phyloP scores from a whole-genome alignment of 176 grass and related monocot genomes.

The Themeda triandra region DNA sequence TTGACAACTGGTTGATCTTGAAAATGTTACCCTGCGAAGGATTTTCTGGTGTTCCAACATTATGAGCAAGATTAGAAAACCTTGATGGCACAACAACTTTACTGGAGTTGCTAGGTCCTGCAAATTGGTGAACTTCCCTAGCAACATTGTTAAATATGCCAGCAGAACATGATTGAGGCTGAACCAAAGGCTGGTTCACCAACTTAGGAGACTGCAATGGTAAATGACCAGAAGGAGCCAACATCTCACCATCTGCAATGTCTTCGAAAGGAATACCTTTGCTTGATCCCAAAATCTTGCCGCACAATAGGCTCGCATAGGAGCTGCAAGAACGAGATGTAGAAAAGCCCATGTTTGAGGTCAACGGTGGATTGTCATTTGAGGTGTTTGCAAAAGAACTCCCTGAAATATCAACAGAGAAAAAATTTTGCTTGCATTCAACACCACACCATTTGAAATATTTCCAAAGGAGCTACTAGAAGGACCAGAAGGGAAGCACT shows the following conservation, averaged over 20 bases:
- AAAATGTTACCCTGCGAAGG: background rate
- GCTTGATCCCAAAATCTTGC: background rate
- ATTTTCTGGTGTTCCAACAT: background rate
- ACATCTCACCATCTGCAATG: background rate
- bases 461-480: background rate
- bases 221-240: background rate
- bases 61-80: background rate
- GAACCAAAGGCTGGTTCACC: background rate
- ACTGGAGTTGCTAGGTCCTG: constrained; percentile 2
- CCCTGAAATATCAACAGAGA: background rate
- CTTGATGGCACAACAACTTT: background rate
- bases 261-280: background rate
- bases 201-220: background rate
- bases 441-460: background rate
- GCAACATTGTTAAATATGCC: background rate
- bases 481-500: background rate
- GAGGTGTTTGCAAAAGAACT: background rate
- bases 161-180: background rate
- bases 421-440: background rate
- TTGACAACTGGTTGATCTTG: background rate
- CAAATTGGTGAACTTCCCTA: background rate
- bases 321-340: background rate
- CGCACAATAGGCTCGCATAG: background rate
- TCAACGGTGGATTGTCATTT: background rate
- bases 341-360: background rate